Percentiles rank a stretch among this genome's conserved stretches.
Evolutionary conservation across 1,139 yeast species (phyloP).

Genomic region (Petasospora fabianii): DNA sequence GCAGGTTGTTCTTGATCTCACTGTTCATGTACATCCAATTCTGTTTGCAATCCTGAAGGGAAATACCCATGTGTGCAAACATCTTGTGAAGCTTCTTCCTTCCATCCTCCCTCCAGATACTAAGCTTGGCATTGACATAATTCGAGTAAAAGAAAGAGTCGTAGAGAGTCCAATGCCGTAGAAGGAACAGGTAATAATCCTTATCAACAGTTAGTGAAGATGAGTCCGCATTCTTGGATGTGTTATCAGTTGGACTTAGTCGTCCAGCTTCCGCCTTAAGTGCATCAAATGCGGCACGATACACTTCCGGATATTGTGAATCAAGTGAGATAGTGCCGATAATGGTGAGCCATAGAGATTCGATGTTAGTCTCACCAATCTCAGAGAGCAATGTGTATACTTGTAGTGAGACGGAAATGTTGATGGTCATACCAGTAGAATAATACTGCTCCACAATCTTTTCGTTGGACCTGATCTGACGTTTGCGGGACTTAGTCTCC

Average conservation of each 20-base stretch:
- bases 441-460: constrained; percentile 64
- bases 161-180: constrained; percentile 92
- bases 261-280: constrained; percentile 82
- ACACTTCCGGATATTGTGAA: constrained; percentile 70
- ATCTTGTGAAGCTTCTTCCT: constrained; percentile 79
- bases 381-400: constrained; percentile 75
- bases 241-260: constrained; percentile 40
- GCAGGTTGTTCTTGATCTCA: constrained; percentile 68
- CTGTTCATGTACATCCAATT: constrained; percentile 91
- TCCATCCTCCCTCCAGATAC: constrained; percentile 91
- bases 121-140: constrained; percentile 82
- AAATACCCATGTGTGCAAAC: constrained; percentile 95
- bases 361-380: constrained; percentile 72
- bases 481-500: constrained; percentile 33
- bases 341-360: constrained; percentile 80
- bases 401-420: constrained; percentile 74
- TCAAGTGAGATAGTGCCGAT: constrained; percentile 87
- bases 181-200: constrained; percentile 80
- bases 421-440: constrained; percentile 74
- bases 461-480: constrained; percentile 44
- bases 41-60: constrained; percentile 83
- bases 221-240: constrained; percentile 59
- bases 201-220: constrained; percentile 64
- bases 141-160: constrained; percentile 88
- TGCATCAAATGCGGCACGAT: constrained; percentile 67